Base-by-base conservation (phyloP, 257 asterid species). In the Solanum virginianum region DNA sequence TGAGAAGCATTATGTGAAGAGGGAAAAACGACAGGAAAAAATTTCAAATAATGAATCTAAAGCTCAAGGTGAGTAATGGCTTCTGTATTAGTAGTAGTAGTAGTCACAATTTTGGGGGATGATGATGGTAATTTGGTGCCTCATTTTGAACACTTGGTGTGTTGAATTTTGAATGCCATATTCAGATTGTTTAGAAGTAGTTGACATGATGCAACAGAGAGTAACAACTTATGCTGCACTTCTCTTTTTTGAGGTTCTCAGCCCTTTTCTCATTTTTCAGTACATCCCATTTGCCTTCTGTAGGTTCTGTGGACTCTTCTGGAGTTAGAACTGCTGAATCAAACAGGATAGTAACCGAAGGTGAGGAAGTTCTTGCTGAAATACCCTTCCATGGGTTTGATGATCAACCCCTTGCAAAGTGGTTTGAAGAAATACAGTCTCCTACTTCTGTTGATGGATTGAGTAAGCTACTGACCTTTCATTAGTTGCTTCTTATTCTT, bases 351-450 rank as follows among this genome's bases (percentile, higher is more conserved):
- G 53, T 80, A 72, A 72, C 49, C 55, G 86, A 84, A 20, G 86
- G 69, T 51, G 86, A 74, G 69, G 83, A 83, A 77, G 88, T 26
- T 74, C 54, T 32, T 32, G 83, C 66, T 45, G 88, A 91, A 80
- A 80, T 66, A 75, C 87, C 90, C 82, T 70, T 65, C 85, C 85
- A 86, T 29, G 88, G 85, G 43, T 87, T 90, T 45, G 94, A 93
- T 51, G 90, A 92, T 71, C 93, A 93, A 81, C 94, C 93, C 68
- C 95, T 93, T 82, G 88, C 98, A 20, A 90, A 80, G 87, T 92
- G 95, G 97, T 84, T 93, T 49, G 91, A 83, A 83, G 94, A 85
- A 88, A 89, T 86, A 84, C 91, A 91, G 47, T 16, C 90, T 82
- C 87, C 93, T 77, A 77, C 90, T 5, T 16, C 80, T 84, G 80